A percentile compares a stretch with the other conserved stretches of the same genome.
These are phyloP conservation scores for Candida saitoana DNA, from an alignment of 805 yeast genomes.

Conservation along the genomic window DNA sequence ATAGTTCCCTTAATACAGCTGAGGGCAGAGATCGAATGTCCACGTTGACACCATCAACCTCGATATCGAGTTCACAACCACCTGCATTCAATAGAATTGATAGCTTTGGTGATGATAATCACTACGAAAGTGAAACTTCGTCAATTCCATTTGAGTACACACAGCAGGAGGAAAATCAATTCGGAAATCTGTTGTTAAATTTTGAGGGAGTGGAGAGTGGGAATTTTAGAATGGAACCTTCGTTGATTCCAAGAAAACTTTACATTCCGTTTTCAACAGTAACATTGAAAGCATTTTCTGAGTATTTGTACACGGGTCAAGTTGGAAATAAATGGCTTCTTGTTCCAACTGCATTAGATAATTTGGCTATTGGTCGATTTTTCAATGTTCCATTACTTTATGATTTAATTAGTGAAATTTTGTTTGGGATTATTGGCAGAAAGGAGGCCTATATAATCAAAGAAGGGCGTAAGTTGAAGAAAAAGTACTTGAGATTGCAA, in stretches of 20 bases:
- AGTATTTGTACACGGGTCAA: slow-evolving; percentile 75
- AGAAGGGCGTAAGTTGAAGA: slow-evolving; percentile 36
- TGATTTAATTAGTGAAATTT: slow-evolving; percentile 63
- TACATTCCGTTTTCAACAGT: slow-evolving; percentile 64
- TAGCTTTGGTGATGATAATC: slow-evolving; percentile 4
- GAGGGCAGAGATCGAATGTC: slow-evolving; percentile 1
- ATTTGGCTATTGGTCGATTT: slow-evolving; percentile 57
- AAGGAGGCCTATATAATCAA: slow-evolving; percentile 52
- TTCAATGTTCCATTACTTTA: slow-evolving; percentile 68
- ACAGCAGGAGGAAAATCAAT: slow-evolving; percentile 4
- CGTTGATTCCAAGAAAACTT: slow-evolving; percentile 62
- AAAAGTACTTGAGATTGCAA: slow-evolving; percentile 19
- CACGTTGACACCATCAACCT: slow-evolving; percentile 6
- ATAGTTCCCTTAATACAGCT: background rate
- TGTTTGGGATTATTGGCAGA: slow-evolving; percentile 65
- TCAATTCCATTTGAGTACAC: background rate
- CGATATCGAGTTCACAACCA: slow-evolving; percentile 2
- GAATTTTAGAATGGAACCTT: slow-evolving; percentile 48
- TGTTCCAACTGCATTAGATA: slow-evolving; percentile 63
- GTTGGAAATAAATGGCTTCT: slow-evolving; percentile 73
- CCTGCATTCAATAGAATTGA: slow-evolving; percentile 1
- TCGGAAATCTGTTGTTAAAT: slow-evolving; percentile 24
- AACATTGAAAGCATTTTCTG: slow-evolving; percentile 63
- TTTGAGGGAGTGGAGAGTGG: slow-evolving; percentile 30
- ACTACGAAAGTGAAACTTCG: slow-evolving; percentile 4